Evolutionary conservation across 257 asterid species (phyloP).

Genomic region (Nicotiana tabacum): DNA sequence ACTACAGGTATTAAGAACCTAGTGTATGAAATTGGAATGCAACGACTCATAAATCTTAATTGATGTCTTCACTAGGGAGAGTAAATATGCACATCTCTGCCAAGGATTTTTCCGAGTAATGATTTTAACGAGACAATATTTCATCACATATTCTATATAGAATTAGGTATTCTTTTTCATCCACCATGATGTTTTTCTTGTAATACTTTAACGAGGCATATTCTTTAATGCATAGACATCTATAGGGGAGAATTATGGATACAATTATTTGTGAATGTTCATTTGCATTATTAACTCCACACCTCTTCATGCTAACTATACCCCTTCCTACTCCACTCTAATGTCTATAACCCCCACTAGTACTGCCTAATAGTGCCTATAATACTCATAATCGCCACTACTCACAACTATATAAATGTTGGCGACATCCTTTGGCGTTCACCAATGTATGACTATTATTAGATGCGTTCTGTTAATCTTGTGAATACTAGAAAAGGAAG

Average conservation of each 20-base stretch:
- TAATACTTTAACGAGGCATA: background rate
- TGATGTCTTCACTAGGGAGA: too few species aligned
- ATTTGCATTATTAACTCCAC: background rate
- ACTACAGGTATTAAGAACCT: background rate
- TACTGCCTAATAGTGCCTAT: background rate
- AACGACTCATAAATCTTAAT: too few species aligned
- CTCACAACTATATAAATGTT: too few species aligned
- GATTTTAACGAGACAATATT: too few species aligned
- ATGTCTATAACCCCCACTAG: too few species aligned
- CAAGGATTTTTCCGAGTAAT: too few species aligned
- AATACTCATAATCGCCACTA: background rate
- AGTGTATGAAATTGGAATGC: background rate
- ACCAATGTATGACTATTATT: too few species aligned
- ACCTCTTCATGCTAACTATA: background rate
- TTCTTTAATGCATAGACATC: background rate
- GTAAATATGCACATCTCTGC: too few species aligned
- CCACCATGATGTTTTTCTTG: background rate
- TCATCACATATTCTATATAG: too few species aligned
- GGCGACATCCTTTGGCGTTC: too few species aligned
- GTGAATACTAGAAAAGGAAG: too few species aligned
- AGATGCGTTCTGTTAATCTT: too few species aligned
- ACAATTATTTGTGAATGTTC: background rate
- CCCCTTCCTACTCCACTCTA: background rate
- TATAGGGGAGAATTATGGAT: background rate
- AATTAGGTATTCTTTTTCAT: background rate